Base-by-base conservation (phyloP, 2,329 filamentous ascomycete species). In the Cladophialophora carrionii region DNA sequence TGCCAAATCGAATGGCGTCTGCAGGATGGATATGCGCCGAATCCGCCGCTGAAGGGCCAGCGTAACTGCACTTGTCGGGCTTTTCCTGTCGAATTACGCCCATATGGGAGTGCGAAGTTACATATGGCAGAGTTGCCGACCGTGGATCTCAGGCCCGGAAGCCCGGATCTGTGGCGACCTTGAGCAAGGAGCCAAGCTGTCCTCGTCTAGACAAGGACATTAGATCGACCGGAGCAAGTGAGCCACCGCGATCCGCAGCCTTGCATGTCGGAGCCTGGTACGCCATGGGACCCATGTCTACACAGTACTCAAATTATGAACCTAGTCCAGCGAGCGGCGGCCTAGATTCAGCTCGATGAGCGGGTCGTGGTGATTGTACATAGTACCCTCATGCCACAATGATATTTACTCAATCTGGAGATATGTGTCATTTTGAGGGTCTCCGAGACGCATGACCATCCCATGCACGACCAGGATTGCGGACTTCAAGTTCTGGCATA, bases 31-130 rank as follows among this genome's bases (percentile, higher is more conserved):
- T 74, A 73, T 57, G 76, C 76, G 3, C 73, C 75, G 10, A 72
- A 73, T 7, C 75, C 75, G 7, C 76, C 78, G 4, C 63, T 75
- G 34, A 68, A 72, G 31, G 72, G 72, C 10, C 70, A 74, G 22
- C 71, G 76, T 29, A 73, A 74, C 10, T 78, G 77, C 43, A 74
- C 76, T 2, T 76, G 76, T 0, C 67, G 74, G 48, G 73, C 70
- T n/a, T 76, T 75, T 63, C 72, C 74, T 56, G 71, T 77, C 12
- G 74, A 74, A n/a, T 63, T 83, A 20, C 74, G 78, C 12, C 81
- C 81, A n/a, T 82, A 79, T 72, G 81, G 79, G 1, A 77, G 77
- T 46, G 77, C 80, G 14, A 81, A 80, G 70, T 69, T 83, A 63
- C 80, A 81, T 65, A 81, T 83, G 71, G 78, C 77, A 10, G 77